phyloP scores from a whole-genome alignment of 257 asterid genomes.

The Misopates orontium region DNA sequence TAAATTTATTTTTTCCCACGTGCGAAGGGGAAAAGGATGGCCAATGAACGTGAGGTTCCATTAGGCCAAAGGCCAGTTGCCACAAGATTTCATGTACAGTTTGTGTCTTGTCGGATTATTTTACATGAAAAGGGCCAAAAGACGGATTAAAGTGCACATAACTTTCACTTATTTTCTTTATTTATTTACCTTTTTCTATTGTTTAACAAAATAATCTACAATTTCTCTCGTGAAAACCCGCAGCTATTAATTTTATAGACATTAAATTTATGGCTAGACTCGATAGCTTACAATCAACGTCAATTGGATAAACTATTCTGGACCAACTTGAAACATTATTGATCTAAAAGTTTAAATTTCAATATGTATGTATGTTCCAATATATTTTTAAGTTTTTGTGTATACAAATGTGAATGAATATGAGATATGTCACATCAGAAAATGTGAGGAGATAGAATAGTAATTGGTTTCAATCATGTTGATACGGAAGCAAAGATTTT shows the following conservation, averaged over 20 bases:
- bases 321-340: too few relatives aligned
- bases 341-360: too few relatives aligned
- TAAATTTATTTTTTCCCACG: constrained; percentile 3
- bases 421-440: constrained; percentile 32
- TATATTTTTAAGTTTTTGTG: too few relatives aligned
- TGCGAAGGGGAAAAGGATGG: constrained; percentile 20
- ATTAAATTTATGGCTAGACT: too few relatives aligned
- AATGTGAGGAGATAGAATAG: constrained; percentile 25
- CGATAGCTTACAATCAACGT: too few relatives aligned
- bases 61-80: constrained; percentile 27
- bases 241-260: too few relatives aligned
- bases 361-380: too few relatives aligned
- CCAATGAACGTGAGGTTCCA: constrained; percentile 24
- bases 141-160: constrained; percentile 31
- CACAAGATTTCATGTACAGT: constrained; percentile 23
- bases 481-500: constrained; percentile 14
- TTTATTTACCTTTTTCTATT: constrained; percentile 8
- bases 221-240: too few relatives aligned
- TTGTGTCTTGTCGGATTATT: constrained; percentile 17
- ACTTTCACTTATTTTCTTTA: constrained; percentile 27
- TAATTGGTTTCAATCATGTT: constrained; percentile 32
- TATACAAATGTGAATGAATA: neutral
- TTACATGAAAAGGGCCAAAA: constrained; percentile 14
- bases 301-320: too few relatives aligned
- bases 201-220: neutral